Conservation (phyloP, 257 asterid species). For the Haberlea rhodopensis region DNA sequence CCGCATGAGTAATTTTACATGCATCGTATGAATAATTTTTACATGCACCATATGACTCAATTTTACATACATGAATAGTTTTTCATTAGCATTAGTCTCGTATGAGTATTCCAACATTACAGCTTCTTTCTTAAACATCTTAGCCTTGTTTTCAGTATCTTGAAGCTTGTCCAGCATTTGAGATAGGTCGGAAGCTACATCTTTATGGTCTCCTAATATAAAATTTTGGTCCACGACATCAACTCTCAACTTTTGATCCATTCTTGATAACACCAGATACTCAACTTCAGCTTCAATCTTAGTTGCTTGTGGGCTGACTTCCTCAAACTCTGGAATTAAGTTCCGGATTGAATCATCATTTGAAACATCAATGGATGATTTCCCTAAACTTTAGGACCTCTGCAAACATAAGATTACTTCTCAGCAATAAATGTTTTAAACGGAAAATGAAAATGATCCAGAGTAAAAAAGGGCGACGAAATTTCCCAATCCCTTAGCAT, state of each 20-base stretch:
- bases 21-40: no score
- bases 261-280: slow-evolving; percentile 48
- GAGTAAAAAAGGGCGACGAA: no score
- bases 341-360: slow-evolving; percentile 32
- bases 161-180: slow-evolving; percentile 36
- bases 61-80: no score
- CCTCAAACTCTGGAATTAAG: slow-evolving; percentile 16
- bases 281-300: slow-evolving; percentile 79
- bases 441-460: background rate
- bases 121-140: slow-evolving; percentile 35
- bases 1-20: no score
- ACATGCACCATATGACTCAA: no score
- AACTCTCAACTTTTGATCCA: slow-evolving; percentile 34
- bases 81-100: no score
- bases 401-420: slow-evolving; percentile 28
- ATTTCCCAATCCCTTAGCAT: background rate
- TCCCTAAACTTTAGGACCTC: slow-evolving; percentile 67
- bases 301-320: slow-evolving; percentile 19
- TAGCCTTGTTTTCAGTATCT: slow-evolving; percentile 41
- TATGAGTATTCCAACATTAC: slow-evolving; percentile 37
- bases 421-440: slow-evolving; percentile 15
- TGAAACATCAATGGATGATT: slow-evolving; percentile 38
- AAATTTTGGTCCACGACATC: slow-evolving; percentile 42
- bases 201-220: slow-evolving; percentile 38
- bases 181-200: slow-evolving; percentile 33